Percentiles rank a stretch among this genome's conserved stretches.
Conservation (phyloP, 2,329 filamentous ascomycete species). For the Epichloe brachyelytri region DNA sequence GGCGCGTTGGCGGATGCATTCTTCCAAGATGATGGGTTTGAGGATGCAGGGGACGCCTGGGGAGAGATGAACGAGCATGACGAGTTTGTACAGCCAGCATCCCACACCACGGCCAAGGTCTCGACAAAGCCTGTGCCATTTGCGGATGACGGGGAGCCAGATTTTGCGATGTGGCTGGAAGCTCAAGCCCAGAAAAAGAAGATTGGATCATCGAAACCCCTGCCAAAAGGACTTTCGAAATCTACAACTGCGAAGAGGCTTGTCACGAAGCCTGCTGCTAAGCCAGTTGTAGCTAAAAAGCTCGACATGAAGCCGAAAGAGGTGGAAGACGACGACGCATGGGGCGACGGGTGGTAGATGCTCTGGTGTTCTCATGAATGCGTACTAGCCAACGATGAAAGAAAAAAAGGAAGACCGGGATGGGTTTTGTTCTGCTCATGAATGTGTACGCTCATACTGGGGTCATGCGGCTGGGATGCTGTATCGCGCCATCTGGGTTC, state of each 20-base stretch:
- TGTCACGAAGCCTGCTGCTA: constrained; percentile 26
- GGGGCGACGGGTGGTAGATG: constrained; percentile 51
- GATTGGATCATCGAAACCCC: constrained; percentile 40
- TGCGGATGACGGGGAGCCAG: constrained; percentile 71
- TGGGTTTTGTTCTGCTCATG: not conserved
- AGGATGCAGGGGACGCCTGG: constrained; percentile 64
- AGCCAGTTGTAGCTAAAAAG: constrained; percentile 45
- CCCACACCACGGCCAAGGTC: constrained; percentile 15
- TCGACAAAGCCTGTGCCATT: constrained; percentile 39
- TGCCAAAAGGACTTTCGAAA: constrained; percentile 78
- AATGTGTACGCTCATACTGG: not conserved
- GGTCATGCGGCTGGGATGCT: not conserved
- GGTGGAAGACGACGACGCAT: constrained; percentile 45
- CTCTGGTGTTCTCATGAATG: not conserved
- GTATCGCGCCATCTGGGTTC: not conserved
- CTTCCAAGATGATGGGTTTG: constrained; percentile 42
- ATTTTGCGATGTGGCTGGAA: constrained; percentile 91
- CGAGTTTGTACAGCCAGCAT: constrained; percentile 23
- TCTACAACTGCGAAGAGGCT: constrained; percentile 30
- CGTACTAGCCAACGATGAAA: not conserved
- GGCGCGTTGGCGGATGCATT: constrained; percentile 34
- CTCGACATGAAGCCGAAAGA: constrained; percentile 56
- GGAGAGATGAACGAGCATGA: constrained; percentile 51
- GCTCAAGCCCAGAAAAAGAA: constrained; percentile 79
- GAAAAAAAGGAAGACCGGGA: not conserved